Percentiles rank a stretch among this genome's conserved stretches.
Conservation (phyloP, 169 alveolate species). For the Sarcocystis neurona region DNA sequence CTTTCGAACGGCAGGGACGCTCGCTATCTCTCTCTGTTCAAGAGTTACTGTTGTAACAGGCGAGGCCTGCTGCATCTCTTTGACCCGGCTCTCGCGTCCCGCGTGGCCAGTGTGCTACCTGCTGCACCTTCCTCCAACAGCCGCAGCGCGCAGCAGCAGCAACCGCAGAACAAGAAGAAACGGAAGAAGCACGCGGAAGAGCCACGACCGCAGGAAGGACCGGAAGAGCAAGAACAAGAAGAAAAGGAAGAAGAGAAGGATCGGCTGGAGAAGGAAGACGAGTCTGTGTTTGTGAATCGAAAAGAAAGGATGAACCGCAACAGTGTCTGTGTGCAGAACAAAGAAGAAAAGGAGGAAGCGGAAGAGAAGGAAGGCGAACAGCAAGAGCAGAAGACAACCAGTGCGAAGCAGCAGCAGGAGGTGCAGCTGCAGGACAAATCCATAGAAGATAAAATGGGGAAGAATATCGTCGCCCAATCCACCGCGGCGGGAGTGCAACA, state of each 20-base stretch:
- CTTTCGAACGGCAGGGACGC: slow-evolving; percentile 4
- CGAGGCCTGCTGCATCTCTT: slow-evolving; percentile 23
- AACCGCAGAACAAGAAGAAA: background rate
- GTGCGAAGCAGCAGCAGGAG: background rate
- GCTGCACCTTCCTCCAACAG: background rate
- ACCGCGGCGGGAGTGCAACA: too few relatives aligned
- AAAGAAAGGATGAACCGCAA: too few relatives aligned
- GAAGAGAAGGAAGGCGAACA: background rate
- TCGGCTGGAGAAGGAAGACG: too few relatives aligned
- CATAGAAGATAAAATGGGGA: too few relatives aligned
- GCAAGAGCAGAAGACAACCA: background rate
- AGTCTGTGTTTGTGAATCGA: too few relatives aligned
- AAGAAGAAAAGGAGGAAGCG: background rate
- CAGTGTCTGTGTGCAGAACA: too few relatives aligned
- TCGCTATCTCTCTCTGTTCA: background rate
- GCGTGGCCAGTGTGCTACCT: background rate
- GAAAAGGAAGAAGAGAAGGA: too few relatives aligned
- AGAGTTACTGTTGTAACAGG: slow-evolving; percentile 3
- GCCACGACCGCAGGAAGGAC: background rate
- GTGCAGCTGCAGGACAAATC: slow-evolving; percentile 1
- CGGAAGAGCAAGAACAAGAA: too few relatives aligned
- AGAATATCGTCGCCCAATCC: too few relatives aligned
- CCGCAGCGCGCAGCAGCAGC: background rate
- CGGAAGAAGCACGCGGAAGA: background rate
- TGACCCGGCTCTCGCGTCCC: slow-evolving; percentile 13